Evolutionary conservation across 140 eudicot genomes (phyloP), one percentile per base, ranked within the genome.

Genomic region (Ambrosia hybrid): DNA sequence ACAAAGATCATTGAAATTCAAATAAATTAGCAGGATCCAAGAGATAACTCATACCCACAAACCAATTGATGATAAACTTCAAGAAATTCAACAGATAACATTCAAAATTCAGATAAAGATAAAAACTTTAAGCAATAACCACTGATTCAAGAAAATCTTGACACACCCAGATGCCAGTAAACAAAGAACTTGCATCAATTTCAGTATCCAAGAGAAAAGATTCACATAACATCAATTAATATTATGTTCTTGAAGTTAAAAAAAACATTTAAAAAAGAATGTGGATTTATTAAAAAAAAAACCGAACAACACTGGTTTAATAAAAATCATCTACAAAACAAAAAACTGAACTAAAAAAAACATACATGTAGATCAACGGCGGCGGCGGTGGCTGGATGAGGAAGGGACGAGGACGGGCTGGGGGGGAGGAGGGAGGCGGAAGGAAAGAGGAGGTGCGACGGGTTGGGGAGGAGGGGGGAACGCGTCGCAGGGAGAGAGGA

Each of bases 21-120:
- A 9, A 36, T 4, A 30, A 61, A 64, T 12, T 43, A 55, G 38
- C n/a, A 39, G 72, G 75, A 74, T 80, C 68, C 68, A 9, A 10
- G 14, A 73, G 62, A 69, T 62, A 62, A 62, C 2, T 6, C 67
- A 62, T 48, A 55, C 65, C 68, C 62, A 70, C 45, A 52, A 64
- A 71, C 62, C 57, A 73, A 71, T 12, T 53, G 11, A 56, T 41
- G 66, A 67, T n/a, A 67, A 78, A 52, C 43, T 5, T 51, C 56
- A 69, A 67, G 55, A 51, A 69, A 76, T 63, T 36, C 6, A 51
- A 67, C 49, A 43, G 63, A 14, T 43, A 63, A 64, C 0, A 71
- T 36, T 37, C 68, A 53, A 26, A 65, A 58, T 51, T 60, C 71
- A 52, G 63, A 71, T n/a, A 57, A 64, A 6, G 58, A 17, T 30